Evolutionary conservation across 345 rosid genomes (phyloP).

Genomic region (Aquilaria sinensis): DNA sequence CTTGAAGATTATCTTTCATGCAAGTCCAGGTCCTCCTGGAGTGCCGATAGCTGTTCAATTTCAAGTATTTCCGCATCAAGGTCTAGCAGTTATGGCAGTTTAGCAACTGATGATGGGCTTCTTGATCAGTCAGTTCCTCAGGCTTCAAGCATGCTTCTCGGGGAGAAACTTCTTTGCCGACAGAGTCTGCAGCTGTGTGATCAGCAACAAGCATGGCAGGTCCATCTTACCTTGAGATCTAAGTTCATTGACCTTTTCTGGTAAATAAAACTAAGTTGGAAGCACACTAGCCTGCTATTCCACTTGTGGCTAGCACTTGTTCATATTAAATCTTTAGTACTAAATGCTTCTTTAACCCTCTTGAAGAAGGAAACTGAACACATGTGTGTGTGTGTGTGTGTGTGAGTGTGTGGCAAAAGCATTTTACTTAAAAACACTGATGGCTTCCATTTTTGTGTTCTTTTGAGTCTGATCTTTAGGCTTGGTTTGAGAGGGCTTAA

Average conservation of each 20-base stretch:
- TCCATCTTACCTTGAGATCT: slow-evolving; percentile 23
- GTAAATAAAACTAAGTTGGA: neutral
- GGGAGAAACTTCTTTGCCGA: slow-evolving; percentile 44
- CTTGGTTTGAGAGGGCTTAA: too few species aligned
- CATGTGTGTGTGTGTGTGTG: too few species aligned
- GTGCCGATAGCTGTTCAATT: slow-evolving; percentile 27
- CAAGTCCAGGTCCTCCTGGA: slow-evolving; percentile 27
- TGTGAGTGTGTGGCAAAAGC: too few species aligned
- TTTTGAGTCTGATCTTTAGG: too few species aligned
- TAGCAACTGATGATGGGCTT: slow-evolving; percentile 59
- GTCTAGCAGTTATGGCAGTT: slow-evolving; percentile 54
- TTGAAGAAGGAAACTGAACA: too few species aligned
- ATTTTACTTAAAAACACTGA: too few species aligned
- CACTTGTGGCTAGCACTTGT: too few species aligned
- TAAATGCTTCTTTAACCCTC: too few species aligned
- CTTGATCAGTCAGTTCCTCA: slow-evolving; percentile 58
- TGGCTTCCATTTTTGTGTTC: too few species aligned
- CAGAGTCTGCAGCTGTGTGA: slow-evolving; percentile 60
- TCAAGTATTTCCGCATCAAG: slow-evolving; percentile 44
- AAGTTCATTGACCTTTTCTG: slow-evolving; percentile 5
- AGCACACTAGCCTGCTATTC: too few species aligned
- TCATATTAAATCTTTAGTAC: too few species aligned
- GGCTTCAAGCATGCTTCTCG: slow-evolving; percentile 37
- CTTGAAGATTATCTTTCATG: slow-evolving; percentile 56
- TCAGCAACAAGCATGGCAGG: slow-evolving; percentile 80